phyloP scores from a whole-genome alignment of 305 asterid genomes.

The Fraxinus latifolia region DNA sequence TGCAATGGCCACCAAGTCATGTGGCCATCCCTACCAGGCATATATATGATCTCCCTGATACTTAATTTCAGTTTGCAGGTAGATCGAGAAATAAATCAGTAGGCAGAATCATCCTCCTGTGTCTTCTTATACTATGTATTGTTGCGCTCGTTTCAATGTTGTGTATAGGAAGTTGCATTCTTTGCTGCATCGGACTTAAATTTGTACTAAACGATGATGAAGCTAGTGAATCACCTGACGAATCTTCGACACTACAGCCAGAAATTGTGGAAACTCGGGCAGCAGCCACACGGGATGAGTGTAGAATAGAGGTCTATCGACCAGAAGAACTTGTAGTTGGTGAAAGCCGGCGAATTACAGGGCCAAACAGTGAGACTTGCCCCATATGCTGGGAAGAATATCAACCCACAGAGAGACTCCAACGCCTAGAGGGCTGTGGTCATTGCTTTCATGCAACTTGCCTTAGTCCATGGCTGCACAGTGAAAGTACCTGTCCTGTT shows the following conservation, averaged over 20 bases:
- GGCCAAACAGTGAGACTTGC: conserved; percentile 24
- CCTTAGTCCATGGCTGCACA: conserved; percentile 32
- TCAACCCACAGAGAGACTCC: conserved; percentile 18
- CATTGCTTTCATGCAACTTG: conserved; percentile 38
- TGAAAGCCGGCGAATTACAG: conserved; percentile 25
- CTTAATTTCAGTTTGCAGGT: not conserved
- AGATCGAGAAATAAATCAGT: not conserved
- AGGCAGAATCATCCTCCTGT: not conserved
- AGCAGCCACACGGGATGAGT: conserved; percentile 19
- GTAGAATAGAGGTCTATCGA: conserved; percentile 20
- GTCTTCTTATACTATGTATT: not conserved
- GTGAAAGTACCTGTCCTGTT: conserved; percentile 33
- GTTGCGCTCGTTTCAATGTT: not conserved
- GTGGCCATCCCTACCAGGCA: not conserved
- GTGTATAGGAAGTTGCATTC: not conserved
- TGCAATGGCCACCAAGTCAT: not conserved
- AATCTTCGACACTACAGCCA: not conserved
- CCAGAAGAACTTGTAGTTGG: conserved; percentile 28
- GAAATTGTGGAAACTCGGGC: not conserved
- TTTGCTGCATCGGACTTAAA: not conserved
- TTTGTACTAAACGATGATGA: not conserved
- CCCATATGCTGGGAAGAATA: conserved; percentile 36
- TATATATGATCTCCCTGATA: not conserved
- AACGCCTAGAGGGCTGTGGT: conserved; percentile 31
- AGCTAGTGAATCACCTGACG: not conserved